A percentile compares a stretch with the other conserved stretches of the same genome.
Evolutionary conservation across 148 eudicot species (phyloP).

Genomic region (Rhododendron henanense): DNA sequence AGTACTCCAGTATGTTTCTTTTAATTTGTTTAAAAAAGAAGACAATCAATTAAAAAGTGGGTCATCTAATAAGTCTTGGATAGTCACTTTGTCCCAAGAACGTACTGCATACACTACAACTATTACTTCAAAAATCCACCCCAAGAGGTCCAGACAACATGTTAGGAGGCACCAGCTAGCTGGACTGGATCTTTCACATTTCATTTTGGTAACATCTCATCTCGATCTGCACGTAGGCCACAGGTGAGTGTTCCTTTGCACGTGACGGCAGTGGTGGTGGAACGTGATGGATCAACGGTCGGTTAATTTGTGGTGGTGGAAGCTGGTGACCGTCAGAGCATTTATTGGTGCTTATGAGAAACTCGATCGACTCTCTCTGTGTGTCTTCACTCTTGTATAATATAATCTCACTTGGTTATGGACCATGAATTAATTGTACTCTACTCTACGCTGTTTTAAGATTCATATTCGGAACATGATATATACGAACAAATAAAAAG

Average conservation of each 20-base stretch:
- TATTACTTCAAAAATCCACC: neutral
- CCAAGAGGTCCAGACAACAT: neutral
- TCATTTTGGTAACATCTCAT: neutral
- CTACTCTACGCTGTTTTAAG: too few species aligned
- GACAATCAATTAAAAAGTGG: neutral
- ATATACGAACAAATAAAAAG: too few species aligned
- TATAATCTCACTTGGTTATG: too few species aligned
- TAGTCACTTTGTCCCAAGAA: neutral
- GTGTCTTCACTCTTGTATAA: too few species aligned
- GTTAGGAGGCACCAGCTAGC: neutral
- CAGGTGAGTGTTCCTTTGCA: too few species aligned
- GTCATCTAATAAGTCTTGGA: too few species aligned
- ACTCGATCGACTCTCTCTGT: too few species aligned
- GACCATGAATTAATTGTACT: too few species aligned
- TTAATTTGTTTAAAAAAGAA: too few species aligned
- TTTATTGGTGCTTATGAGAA: too few species aligned
- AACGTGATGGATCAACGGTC: conserved; percentile 9
- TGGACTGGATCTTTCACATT: neutral
- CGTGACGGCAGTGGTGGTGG: neutral
- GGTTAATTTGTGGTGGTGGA: neutral
- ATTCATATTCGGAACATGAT: too few species aligned
- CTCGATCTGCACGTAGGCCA: neutral
- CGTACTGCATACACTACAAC: neutral
- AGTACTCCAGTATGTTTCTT: too few species aligned
- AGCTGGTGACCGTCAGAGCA: neutral